Conservation (phyloP, 768 basidiomycete genomes). For the Hericium erinaceus region DNA sequence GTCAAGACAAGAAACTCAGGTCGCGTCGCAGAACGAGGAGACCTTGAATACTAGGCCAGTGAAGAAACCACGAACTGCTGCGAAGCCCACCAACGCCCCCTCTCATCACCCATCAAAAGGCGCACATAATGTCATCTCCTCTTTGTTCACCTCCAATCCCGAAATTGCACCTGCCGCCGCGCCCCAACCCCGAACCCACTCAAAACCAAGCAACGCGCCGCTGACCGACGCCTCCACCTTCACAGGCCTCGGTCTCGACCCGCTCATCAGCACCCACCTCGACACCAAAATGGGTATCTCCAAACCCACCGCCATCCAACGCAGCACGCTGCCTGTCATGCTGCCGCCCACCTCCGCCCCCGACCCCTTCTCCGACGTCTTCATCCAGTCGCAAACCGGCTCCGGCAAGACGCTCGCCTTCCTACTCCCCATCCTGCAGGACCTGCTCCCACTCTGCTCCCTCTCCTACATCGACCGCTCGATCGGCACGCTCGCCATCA, state of each 20-base stretch:
- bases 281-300: conserved; percentile 69
- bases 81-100: not conserved
- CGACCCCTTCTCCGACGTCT: conserved; percentile 78
- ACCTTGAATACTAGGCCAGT: not conserved
- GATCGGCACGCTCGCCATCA: conserved; percentile 89
- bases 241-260: conserved; percentile 72
- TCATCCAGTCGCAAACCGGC: conserved; percentile 95
- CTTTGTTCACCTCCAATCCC: conserved; percentile 81
- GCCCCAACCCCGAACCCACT: conserved; percentile 16
- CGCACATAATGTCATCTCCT: conserved; percentile 23
- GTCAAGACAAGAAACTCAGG: not conserved
- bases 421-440: conserved; percentile 90
- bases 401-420: conserved; percentile 94
- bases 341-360: conserved; percentile 36
- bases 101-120: not conserved
- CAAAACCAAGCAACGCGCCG: conserved; percentile 76
- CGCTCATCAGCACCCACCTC: conserved; percentile 71
- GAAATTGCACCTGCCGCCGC: conserved; percentile 34
- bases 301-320: conserved; percentile 87
- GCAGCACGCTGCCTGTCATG: conserved; percentile 58
- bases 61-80: conserved; percentile 9
- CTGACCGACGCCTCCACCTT: conserved; percentile 70
- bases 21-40: no score
- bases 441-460: conserved; percentile 81
- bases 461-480: conserved; percentile 92